A percentile compares a stretch with the other conserved stretches of the same genome.
Conservation (phyloP, 768 basidiomycete species). For the Butyriboletus loyo region DNA sequence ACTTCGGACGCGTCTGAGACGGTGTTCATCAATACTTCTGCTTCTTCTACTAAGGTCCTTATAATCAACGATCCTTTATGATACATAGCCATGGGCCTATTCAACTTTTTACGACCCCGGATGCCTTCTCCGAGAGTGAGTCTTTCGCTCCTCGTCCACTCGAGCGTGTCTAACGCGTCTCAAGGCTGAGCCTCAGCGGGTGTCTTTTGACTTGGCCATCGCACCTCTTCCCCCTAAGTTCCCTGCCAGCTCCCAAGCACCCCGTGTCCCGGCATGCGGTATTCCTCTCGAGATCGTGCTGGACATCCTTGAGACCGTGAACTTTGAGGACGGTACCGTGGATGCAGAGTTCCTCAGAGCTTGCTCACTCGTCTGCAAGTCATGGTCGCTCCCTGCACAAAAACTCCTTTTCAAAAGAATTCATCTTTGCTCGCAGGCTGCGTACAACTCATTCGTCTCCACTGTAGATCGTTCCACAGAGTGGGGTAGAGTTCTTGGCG, state of each 20-base stretch:
- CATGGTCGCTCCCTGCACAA: constrained; percentile 65
- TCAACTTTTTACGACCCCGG: constrained; percentile 21
- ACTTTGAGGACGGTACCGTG: constrained; percentile 36
- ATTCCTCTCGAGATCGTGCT: constrained; percentile 66
- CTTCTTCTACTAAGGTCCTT: constrained; percentile 16
- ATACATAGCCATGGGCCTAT: constrained; percentile 27
- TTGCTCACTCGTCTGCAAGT: constrained; percentile 62
- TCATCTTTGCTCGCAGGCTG: constrained; percentile 48
- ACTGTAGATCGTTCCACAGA: constrained; percentile 47
- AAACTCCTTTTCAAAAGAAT: constrained; percentile 61
- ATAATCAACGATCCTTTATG: constrained; percentile 22
- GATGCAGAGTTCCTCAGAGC: constrained; percentile 44
- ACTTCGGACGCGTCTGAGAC: constrained; percentile 20
- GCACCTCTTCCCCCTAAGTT: constrained; percentile 21
- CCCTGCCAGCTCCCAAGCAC: constrained; percentile 12
- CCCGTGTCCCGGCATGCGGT: constrained; percentile 24
- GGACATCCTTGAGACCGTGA: constrained; percentile 58
- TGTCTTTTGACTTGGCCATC: constrained; percentile 40
- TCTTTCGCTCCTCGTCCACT: neutral
- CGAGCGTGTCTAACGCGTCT: constrained; percentile 5
- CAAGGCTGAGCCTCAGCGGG: constrained; percentile 34
- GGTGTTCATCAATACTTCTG: constrained; percentile 19
- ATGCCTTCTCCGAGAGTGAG: constrained; percentile 27
- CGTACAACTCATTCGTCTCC: constrained; percentile 51
- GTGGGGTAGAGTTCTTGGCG: constrained; percentile 49